Conservation (phyloP, 352 stramenopile species). For the Globisporangium megalacanthum region DNA sequence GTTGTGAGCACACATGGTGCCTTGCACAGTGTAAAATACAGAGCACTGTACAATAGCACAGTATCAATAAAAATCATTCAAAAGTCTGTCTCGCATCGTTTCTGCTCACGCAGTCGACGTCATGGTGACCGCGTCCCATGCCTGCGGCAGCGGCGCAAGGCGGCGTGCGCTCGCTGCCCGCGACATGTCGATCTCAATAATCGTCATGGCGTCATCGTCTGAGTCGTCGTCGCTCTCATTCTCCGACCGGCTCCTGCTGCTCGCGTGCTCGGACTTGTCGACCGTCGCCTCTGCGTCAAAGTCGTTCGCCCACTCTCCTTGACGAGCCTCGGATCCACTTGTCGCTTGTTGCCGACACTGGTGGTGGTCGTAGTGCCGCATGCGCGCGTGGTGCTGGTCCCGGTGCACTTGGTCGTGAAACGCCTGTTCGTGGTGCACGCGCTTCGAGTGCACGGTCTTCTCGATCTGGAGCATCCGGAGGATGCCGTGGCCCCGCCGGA, state of each 20-base stretch:
- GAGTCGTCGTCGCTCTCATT: background rate
- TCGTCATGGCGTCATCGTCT: slow-evolving; percentile 8
- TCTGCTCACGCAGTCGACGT: background rate
- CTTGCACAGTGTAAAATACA: too few species aligned
- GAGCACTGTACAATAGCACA: too few species aligned
- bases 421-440: slow-evolving; percentile 13
- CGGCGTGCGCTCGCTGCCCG: slow-evolving; percentile 4
- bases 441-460: slow-evolving; percentile 45
- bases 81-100: background rate
- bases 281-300: slow-evolving; percentile 7
- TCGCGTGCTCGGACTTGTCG: background rate
- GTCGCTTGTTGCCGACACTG: too few species aligned
- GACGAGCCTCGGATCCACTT: too few species aligned
- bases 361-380: slow-evolving; percentile 6
- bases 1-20: background rate
- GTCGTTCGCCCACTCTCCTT: background rate
- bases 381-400: slow-evolving; percentile 7
- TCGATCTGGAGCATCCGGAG: slow-evolving; percentile 63
- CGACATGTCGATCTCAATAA: slow-evolving; percentile 15
- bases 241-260: background rate
- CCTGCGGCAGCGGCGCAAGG: slow-evolving; percentile 7
- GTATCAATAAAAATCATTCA: too few species aligned
- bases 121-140: background rate
- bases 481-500: slow-evolving; percentile 48
- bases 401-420: slow-evolving; percentile 5